Evolutionary conservation across 2,329 filamentous ascomycete genomes (phyloP), one percentile per base, ranked within the genome.

Genomic region (Sporothrix luriei): DNA sequence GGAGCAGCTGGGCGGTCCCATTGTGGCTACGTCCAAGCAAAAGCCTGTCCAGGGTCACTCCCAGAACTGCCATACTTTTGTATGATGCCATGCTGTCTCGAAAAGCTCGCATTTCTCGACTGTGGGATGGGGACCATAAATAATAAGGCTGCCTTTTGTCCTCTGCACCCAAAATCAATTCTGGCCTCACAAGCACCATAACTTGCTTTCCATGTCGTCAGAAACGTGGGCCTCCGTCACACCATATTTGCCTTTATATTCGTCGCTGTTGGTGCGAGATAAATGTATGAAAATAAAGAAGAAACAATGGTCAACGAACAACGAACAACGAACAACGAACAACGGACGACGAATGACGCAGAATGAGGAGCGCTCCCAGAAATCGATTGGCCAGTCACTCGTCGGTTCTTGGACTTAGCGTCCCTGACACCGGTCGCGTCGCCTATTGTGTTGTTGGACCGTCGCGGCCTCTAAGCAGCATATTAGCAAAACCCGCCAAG

Each of bases 151-250:
- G 3, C 3, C 19, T 59, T 33, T 21, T 59, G 16, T 38, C 16
- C n/a, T n/a, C n/a, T n/a, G n/a, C n/a, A n/a, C n/a, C 21, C 33
- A n/a, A 13, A 13, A 29, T 9, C 26, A 21, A 40, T 10, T 19
- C 10, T 19, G 29, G 11, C 40, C 51, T 54, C 6, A 16, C 55
- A 59, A 21, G 29, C 40, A 14, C 14, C 40, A 19, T 55, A 55
- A 14, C 9, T 59, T 10, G 19, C 29, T 40, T n/a, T 59, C 16
- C 29, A 57, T 57, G 55, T 57, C 54, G 54, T 59, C 55, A 59
- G 55, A 59, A 59, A 59, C 55, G 33, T 21, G 55, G 55, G 55
- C 29, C 33, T 29, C 29, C 55, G 55, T 40, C 55, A 59, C 40
- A 59, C 55, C 40, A 19, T 21, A 21, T 40, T 21, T 13, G 24